Evolutionary conservation across 2,329 filamentous ascomycete species (phyloP).

Genomic region (Aspergillus chevalieri): DNA sequence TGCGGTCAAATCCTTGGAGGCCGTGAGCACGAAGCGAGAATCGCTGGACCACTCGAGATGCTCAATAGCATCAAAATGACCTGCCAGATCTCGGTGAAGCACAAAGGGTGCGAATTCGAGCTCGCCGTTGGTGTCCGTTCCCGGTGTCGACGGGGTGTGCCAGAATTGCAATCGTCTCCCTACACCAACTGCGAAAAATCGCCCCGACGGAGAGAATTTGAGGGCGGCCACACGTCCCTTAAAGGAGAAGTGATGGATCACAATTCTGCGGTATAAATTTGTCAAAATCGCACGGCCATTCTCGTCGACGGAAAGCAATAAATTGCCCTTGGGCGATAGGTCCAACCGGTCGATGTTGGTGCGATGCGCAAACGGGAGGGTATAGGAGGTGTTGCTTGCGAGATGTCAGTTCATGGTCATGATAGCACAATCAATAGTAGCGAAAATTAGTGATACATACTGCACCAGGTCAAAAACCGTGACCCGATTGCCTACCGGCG

Average conservation of each 20-base stretch:
- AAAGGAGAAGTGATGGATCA: conserved; percentile 95
- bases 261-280: conserved; percentile 76
- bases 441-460: conserved; percentile 44
- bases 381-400: conserved; percentile 40
- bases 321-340: conserved; percentile 81
- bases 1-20: conserved; percentile 86
- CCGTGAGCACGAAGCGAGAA: conserved; percentile 87
- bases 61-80: conserved; percentile 81
- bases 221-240: conserved; percentile 74
- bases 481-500: conserved; percentile 91
- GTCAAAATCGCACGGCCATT: conserved; percentile 91
- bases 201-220: conserved; percentile 83
- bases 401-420: conserved; percentile 5
- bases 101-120: conserved; percentile 95
- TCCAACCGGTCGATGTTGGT: conserved; percentile 87
- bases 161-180: conserved; percentile 89
- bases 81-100: conserved; percentile 74
- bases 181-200: conserved; percentile 82
- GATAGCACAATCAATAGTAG: background rate
- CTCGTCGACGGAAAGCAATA: conserved; percentile 88
- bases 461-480: conserved; percentile 95
- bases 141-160: conserved; percentile 88
- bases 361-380: conserved; percentile 72
- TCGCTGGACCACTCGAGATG: conserved; percentile 94
- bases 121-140: conserved; percentile 69